These are phyloP conservation scores for Coriolopsis trogii DNA, from an alignment of 1,284 basidiomycete genomes.

Conservation along the genomic window DNA sequence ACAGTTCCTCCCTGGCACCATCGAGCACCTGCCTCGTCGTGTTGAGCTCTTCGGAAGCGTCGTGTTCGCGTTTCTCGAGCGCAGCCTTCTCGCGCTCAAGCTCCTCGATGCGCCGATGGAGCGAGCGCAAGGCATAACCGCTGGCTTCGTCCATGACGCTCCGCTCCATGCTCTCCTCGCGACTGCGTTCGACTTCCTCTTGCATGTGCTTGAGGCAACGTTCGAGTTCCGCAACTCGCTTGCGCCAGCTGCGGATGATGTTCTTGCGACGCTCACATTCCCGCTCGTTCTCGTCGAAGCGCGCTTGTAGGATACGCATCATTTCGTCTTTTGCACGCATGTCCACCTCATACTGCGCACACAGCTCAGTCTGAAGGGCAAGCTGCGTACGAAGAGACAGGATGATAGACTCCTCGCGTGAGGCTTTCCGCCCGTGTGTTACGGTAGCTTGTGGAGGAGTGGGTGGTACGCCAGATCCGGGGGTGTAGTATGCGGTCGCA, in stretches of 20 bases:
- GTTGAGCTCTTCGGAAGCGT: slow-evolving; percentile 28
- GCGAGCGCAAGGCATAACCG: slow-evolving; percentile 63
- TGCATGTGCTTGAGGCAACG: slow-evolving; percentile 62
- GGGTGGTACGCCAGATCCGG: slow-evolving; percentile 67
- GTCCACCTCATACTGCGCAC: slow-evolving; percentile 73
- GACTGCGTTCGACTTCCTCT: slow-evolving; percentile 68
- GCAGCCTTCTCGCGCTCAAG: slow-evolving; percentile 64
- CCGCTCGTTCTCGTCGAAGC: slow-evolving; percentile 55
- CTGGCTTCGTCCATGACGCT: slow-evolving; percentile 81
- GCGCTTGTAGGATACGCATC: slow-evolving; percentile 58
- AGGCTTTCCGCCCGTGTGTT: slow-evolving; percentile 58
- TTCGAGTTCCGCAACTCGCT: slow-evolving; percentile 73
- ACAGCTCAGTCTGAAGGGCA: slow-evolving; percentile 68
- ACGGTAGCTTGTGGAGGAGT: slow-evolving; percentile 55
- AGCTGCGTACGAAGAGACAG: slow-evolving; percentile 73
- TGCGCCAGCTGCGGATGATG: slow-evolving; percentile 64
- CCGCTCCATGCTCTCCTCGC: slow-evolving; percentile 68
- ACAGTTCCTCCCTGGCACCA: slow-evolving; percentile 50
- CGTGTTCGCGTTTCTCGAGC: slow-evolving; percentile 45
- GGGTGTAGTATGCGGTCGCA: slow-evolving; percentile 76
- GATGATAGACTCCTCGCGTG: slow-evolving; percentile 69
- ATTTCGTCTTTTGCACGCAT: slow-evolving; percentile 70
- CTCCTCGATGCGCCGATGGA: slow-evolving; percentile 64
- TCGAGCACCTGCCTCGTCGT: slow-evolving; percentile 45
- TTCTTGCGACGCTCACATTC: slow-evolving; percentile 60